Evolutionary conservation across 805 yeast species (phyloP).

Genomic region (Monosporozyma servazzii): DNA sequence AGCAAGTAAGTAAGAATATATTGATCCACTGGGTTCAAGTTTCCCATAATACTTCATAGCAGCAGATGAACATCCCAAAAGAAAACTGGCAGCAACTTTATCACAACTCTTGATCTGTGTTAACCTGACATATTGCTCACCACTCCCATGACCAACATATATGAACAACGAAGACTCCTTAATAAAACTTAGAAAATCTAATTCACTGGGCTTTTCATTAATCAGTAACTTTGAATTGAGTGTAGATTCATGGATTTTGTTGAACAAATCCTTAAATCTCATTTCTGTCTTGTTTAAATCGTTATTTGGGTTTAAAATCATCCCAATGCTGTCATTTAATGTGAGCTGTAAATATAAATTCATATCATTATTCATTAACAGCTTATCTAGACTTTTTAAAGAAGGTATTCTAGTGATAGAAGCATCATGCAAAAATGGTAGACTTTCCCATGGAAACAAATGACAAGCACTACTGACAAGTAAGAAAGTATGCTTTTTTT

Average conservation of each 20-base stretch:
- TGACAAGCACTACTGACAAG: conserved; percentile 59
- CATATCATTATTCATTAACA: conserved; percentile 20
- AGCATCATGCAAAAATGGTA: conserved; percentile 42
- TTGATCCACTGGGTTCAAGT: conserved; percentile 68
- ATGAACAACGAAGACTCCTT: conserved; percentile 43
- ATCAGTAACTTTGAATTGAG: conserved; percentile 44
- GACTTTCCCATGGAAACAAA: conserved; percentile 85
- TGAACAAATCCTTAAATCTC: conserved; percentile 41
- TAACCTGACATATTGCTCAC: conserved; percentile 69
- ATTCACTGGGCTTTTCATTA: conserved; percentile 52
- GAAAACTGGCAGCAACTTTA: conserved; percentile 47
- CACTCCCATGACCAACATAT: conserved; percentile 94
- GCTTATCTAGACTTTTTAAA: conserved; percentile 33
- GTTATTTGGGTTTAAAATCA: conserved; percentile 72
- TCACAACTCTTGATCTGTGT: conserved; percentile 39
- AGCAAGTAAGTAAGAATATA: conserved; percentile 64
- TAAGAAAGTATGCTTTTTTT: conserved; percentile 50
- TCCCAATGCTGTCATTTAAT: conserved; percentile 37
- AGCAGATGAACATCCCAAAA: conserved; percentile 91
- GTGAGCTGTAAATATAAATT: conserved; percentile 12
- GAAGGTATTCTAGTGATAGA: conserved; percentile 78
- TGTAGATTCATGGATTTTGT: conserved; percentile 14
- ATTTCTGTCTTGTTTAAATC: conserved; percentile 64
- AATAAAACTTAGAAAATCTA: conserved; percentile 38
- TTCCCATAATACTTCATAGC: conserved; percentile 46